phyloP scores from a whole-genome alignment of 2,329 filamentous ascomycete genomes.

The Malbranchea cinnamomea region DNA sequence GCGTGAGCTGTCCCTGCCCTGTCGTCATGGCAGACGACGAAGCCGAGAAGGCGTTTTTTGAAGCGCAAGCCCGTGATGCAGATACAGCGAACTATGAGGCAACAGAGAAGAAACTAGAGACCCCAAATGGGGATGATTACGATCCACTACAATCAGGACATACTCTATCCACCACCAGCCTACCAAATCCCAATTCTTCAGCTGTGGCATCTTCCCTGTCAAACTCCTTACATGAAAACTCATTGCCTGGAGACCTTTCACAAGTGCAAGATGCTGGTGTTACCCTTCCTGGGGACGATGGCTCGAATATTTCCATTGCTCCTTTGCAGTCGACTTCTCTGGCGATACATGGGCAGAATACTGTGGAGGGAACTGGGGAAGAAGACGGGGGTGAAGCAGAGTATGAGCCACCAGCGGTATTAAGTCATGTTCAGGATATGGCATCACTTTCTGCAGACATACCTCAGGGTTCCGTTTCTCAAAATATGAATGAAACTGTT shows the following conservation, averaged over 20 bases:
- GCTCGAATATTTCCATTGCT: conserved; percentile 20
- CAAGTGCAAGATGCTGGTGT: conserved; percentile 17
- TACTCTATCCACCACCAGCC: conserved; percentile 23
- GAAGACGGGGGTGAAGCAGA: conserved; percentile 33
- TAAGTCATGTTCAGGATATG: conserved; percentile 34
- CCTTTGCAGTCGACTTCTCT: conserved; percentile 30
- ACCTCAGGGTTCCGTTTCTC: conserved; percentile 39
- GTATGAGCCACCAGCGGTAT: conserved; percentile 40
- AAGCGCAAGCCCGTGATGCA: conserved; percentile 32
- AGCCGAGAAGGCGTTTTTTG: conserved; percentile 38
- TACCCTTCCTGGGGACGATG: conserved; percentile 16
- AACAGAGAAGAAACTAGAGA: conserved; percentile 40
- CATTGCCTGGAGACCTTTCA: conserved; percentile 15
- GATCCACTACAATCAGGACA: conserved; percentile 35
- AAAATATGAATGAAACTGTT: conserved; percentile 41
- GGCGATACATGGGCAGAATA: conserved; percentile 46
- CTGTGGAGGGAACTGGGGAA: conserved; percentile 45
- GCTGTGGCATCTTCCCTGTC: no score
- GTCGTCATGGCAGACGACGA: conserved; percentile 38
- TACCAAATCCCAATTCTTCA: conserved; percentile 16
- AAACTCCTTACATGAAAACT: conserved; percentile 12
- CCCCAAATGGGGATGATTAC: conserved; percentile 42
- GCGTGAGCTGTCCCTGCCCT: no score
- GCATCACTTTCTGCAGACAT: conserved; percentile 33
- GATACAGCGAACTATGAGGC: conserved; percentile 24